These are phyloP conservation scores for Curvularia sp. DNA, from an alignment of 2,329 filamentous ascomycete species.

Conservation along the genomic window DNA sequence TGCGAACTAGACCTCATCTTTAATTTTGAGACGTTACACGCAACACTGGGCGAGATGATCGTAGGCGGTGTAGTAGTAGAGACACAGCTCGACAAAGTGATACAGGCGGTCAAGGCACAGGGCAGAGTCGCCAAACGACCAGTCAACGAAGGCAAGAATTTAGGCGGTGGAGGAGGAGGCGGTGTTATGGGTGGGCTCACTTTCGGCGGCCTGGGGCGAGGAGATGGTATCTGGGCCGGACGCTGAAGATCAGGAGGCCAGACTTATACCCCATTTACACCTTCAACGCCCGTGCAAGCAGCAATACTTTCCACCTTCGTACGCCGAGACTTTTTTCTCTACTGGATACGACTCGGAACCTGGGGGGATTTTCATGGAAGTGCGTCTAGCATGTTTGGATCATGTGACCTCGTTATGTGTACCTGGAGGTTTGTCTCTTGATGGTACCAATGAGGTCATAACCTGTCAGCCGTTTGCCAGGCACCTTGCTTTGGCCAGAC, in stretches of 20 bases:
- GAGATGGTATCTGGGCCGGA: slow-evolving; percentile 43
- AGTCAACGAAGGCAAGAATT: slow-evolving; percentile 69
- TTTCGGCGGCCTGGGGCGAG: slow-evolving; percentile 40
- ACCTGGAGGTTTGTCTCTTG: neutral
- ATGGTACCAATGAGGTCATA: too few species aligned
- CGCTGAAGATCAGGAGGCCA: slow-evolving; percentile 26
- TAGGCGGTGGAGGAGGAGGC: slow-evolving; percentile 28
- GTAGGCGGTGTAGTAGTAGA: slow-evolving; percentile 94
- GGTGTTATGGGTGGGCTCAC: slow-evolving; percentile 28
- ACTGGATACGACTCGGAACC: neutral
- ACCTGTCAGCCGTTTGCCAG: neutral
- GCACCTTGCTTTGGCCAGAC: neutral
- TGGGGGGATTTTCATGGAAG: neutral
- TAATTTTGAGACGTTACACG: slow-evolving; percentile 97
- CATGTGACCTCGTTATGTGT: neutral
- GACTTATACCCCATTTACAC: neutral
- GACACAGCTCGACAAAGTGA: slow-evolving; percentile 86
- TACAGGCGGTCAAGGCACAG: slow-evolving; percentile 78
- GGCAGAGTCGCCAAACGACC: slow-evolving; percentile 80
- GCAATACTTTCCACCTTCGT: neutral
- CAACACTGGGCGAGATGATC: slow-evolving; percentile 90
- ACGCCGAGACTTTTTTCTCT: neutral
- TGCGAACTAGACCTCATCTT: slow-evolving; percentile 99
- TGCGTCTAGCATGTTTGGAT: neutral
- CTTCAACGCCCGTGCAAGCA: neutral